Evolutionary conservation across 441 rosid species (phyloP), one percentile per base, ranked within the genome.

Genomic region (Geranium incanum): DNA sequence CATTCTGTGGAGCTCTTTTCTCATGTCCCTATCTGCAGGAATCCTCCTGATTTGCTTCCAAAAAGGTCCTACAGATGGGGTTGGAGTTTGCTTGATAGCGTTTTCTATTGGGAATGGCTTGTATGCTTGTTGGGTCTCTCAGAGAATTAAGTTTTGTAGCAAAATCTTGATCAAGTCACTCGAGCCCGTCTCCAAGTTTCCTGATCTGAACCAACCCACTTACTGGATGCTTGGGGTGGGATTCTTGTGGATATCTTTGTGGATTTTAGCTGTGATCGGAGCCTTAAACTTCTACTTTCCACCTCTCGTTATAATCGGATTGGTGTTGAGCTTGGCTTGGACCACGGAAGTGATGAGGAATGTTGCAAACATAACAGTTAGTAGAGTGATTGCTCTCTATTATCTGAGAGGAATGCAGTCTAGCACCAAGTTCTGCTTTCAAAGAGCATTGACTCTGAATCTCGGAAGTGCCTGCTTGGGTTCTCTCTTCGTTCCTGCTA

Each of bases 381-480:
- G 97, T 66, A 78, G 97, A 68, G 95, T 92, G 6, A 81, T 92
- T 73, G 77, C 96, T 19, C 74, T 95, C 69, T 95, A 86, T 83
- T 94, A 94, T 80, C 88, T 94, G 2, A 83, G 96, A 50, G 99
- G 97, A 73, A 92, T 92, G 89, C 96, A 90, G 79, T 84, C 97
- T 16, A 90, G 83, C 48, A 86, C 97, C 5, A 75, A 81, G 55
- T 84, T 87, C 83, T 86, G 97, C 84, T 90, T 92, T 79, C 99
- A 90, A 77, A 88, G 96, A 72, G 97, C 99, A 0, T 48, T 86
- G 82, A 81, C 90, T 62, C 84, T 48, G 68, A 90, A 88, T 75
- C 89, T 94, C 0, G 99, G 99, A 76, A 94, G 99, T 68, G 97
- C 99, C 12, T 95, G 97, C 80, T 79, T 95, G 9, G 99, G 97